Conservation (phyloP, 371 early-diverging fungal genomes). For the Apophysomyces trapeziformis region DNA sequence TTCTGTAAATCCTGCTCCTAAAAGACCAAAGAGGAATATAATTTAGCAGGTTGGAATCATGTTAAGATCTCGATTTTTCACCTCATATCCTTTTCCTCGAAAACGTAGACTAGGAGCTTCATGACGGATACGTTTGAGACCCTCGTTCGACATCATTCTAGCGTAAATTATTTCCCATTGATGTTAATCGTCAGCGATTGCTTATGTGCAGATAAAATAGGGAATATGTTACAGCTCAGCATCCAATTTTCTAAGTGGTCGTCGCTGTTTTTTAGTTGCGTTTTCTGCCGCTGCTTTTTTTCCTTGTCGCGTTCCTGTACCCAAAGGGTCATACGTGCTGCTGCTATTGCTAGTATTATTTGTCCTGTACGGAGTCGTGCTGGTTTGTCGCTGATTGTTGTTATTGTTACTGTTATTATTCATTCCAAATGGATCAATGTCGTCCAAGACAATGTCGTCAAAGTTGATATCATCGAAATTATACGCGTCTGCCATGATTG, state of each 20-base stretch:
- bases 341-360: conserved; percentile 6
- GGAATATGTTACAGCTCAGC: conserved; percentile 15
- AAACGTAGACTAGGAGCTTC: conserved; percentile 35
- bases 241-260: conserved; percentile 11
- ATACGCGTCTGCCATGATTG: neutral
- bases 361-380: neutral
- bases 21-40: neutral
- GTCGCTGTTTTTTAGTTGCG: neutral
- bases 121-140: conserved; percentile 29
- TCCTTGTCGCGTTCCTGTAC: neutral
- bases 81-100: conserved; percentile 40
- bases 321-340: conserved; percentile 17
- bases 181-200: no score
- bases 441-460: conserved; percentile 17
- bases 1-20: conserved; percentile 47
- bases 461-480: conserved; percentile 10
- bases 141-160: conserved; percentile 33
- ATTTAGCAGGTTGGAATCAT: no score
- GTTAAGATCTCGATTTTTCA: neutral
- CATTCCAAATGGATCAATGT: conserved; percentile 14
- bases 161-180: no score
- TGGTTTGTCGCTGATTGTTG: neutral
- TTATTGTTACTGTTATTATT: conserved; percentile 8
- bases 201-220: neutral
- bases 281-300: neutral